A percentile compares a stretch with the other conserved stretches of the same genome.
Conservation (phyloP, 495 filamentous ascomycete species). For the Aspergillus cavernicola region DNA sequence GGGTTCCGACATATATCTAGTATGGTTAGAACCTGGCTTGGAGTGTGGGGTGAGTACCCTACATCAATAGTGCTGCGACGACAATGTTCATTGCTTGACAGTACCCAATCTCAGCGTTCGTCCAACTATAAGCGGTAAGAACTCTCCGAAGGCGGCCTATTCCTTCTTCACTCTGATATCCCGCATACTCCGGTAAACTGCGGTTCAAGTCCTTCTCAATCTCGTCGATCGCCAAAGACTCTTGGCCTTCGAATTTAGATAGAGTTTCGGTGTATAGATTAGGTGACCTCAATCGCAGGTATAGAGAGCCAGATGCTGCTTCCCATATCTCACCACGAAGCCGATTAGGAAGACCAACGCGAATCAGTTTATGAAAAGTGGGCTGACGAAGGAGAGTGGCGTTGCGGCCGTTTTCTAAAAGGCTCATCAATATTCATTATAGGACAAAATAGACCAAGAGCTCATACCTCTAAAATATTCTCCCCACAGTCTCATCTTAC, state of each 20-base stretch:
- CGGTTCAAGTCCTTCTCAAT: conserved; percentile 98
- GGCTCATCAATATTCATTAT: conserved; percentile 9
- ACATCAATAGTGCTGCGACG: conserved; percentile 89
- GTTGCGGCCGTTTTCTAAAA: conserved; percentile 86
- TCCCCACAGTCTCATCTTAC: conserved; percentile 95
- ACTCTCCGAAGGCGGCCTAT: conserved; percentile 87
- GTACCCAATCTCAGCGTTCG: conserved; percentile 89
- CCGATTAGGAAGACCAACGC: conserved; percentile 91
- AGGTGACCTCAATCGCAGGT: conserved; percentile 79
- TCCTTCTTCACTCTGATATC: conserved; percentile 94
- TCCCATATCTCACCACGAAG: conserved; percentile 96
- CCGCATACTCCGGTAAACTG: conserved; percentile 93
- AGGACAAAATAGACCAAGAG: neutral
- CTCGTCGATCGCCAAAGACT: conserved; percentile 94
- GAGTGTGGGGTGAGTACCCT: conserved; percentile 19
- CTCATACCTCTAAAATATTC: conserved; percentile 77
- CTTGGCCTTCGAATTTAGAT: conserved; percentile 70
- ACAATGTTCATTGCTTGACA: conserved; percentile 99
- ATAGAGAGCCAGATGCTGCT: conserved; percentile 84
- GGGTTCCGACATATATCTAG: conserved; percentile 88
- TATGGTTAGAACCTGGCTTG: conserved; percentile 19
- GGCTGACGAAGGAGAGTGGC: conserved; percentile 88
- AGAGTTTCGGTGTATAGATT: conserved; percentile 80
- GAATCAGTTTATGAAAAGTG: conserved; percentile 94
- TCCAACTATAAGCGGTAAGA: conserved; percentile 95